Conservation (phyloP, 2,329 filamentous ascomycete species). For the Capronia americana region DNA sequence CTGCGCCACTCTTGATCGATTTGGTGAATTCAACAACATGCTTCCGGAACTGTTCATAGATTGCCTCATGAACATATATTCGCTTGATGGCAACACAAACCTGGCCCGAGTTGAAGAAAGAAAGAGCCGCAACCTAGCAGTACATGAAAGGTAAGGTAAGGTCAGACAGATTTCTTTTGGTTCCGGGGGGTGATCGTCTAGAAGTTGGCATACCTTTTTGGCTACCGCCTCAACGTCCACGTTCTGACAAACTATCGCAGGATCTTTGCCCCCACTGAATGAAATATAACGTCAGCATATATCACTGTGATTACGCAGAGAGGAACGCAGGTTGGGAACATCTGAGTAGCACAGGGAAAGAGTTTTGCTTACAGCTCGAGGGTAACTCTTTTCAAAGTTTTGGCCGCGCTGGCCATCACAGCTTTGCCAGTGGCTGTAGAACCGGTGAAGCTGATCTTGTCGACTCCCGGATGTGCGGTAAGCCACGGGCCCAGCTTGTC, state of each 20-base stretch:
- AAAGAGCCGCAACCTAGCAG: constrained; percentile 49
- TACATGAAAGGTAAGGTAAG: background rate
- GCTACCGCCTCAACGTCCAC: constrained; percentile 61
- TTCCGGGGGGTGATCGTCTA: background rate
- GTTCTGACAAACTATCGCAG: constrained; percentile 64
- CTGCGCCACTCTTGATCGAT: constrained; percentile 42
- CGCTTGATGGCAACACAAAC: constrained; percentile 62
- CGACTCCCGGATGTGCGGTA: constrained; percentile 64
- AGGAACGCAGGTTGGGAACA: background rate
- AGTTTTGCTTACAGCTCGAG: constrained; percentile 58
- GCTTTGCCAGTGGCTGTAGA: constrained; percentile 66
- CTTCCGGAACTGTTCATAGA: constrained; percentile 58
- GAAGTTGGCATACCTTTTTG: constrained; percentile 45
- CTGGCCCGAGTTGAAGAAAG: constrained; percentile 66
- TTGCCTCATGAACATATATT: constrained; percentile 63
- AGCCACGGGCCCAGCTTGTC: constrained; percentile 66
- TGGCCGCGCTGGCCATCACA: constrained; percentile 62
- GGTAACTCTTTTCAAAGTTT: constrained; percentile 66
- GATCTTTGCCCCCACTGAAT: constrained; percentile 62
- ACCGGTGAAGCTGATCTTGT: constrained; percentile 70
- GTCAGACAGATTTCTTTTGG: background rate
- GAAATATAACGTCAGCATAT: no score
- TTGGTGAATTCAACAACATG: constrained; percentile 53
- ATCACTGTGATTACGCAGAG: no score
- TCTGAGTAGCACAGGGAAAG: background rate